Conservation (phyloP, 805 yeast genomes). For the Candida multigemmis region DNA sequence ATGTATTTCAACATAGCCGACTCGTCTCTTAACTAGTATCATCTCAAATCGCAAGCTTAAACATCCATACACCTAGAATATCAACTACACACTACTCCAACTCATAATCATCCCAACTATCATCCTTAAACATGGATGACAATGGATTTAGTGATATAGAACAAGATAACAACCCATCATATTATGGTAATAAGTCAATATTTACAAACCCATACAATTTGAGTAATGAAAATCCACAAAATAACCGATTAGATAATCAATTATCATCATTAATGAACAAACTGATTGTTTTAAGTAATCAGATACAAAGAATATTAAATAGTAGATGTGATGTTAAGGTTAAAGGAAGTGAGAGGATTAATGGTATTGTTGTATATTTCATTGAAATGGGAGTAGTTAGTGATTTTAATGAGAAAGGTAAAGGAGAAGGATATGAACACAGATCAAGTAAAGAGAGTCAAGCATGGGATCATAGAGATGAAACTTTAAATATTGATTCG, state of each 20-base stretch:
- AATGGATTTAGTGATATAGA: slow-evolving; percentile 28
- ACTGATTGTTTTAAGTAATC: neutral
- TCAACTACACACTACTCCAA: neutral
- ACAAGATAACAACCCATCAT: slow-evolving; percentile 37
- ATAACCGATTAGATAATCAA: neutral
- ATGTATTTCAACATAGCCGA: too few species aligned
- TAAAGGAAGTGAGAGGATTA: too few species aligned
- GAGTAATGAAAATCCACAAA: neutral
- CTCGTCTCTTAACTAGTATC: too few species aligned
- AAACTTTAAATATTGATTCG: too few species aligned
- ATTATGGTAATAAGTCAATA: slow-evolving; percentile 17
- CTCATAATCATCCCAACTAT: too few species aligned
- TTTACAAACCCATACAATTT: neutral
- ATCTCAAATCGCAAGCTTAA: neutral
- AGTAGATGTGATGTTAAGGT: too few species aligned
- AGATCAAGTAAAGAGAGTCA: too few species aligned
- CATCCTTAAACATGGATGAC: slow-evolving; percentile 5
- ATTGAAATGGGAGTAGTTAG: too few species aligned
- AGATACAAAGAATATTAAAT: slow-evolving; percentile 8
- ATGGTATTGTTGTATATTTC: too few species aligned
- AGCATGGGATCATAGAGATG: too few species aligned
- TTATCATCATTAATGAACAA: neutral
- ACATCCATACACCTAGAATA: neutral
- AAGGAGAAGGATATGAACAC: too few species aligned
- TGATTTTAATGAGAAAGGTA: too few species aligned